A percentile compares a stretch with the other conserved stretches of the same genome.
phyloP scores from a whole-genome alignment of 108 stramenopile genomes.

The Licmophora abbreviata region DNA sequence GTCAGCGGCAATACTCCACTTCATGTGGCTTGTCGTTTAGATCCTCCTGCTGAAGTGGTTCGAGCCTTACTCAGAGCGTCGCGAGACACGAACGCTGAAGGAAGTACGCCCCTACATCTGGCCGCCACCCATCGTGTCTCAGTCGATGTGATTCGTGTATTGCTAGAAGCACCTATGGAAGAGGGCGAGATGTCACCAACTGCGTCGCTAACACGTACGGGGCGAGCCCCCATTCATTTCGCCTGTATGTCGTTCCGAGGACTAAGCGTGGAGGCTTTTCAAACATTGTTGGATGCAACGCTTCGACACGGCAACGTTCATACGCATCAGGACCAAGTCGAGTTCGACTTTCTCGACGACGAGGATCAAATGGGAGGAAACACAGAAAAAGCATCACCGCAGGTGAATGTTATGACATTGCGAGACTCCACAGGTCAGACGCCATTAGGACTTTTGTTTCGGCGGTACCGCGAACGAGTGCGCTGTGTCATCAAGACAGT shows the following conservation, averaged over 20 bases:
- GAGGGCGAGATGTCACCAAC: conserved; percentile 2
- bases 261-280: conserved; percentile 33
- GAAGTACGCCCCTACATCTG: conserved; percentile 39
- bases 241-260: conserved; percentile 37
- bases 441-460: conserved; percentile 30
- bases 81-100: conserved; percentile 27
- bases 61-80: conserved; percentile 21
- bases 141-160: conserved; percentile 30
- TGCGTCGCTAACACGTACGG: conserved; percentile 10
- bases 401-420: conserved; percentile 17
- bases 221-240: conserved; percentile 36
- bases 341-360: conserved; percentile 2
- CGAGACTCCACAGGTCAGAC: conserved; percentile 30
- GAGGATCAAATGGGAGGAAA: neutral
- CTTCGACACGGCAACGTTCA: conserved; percentile 8
- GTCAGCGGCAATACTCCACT: conserved; percentile 37
- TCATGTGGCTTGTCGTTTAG: conserved; percentile 36
- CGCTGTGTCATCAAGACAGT: conserved; percentile 6
- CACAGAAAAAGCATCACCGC: neutral
- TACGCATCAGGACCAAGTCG: conserved; percentile 1
- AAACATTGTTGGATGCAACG: conserved; percentile 21
- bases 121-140: conserved; percentile 48
- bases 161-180: conserved; percentile 16
- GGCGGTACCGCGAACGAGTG: conserved; percentile 39
- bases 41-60: conserved; percentile 31